A percentile compares a stretch with the other conserved stretches of the same genome.
Evolutionary conservation across 1,139 yeast genomes (phyloP).

Genomic region (Pichia sp.): DNA sequence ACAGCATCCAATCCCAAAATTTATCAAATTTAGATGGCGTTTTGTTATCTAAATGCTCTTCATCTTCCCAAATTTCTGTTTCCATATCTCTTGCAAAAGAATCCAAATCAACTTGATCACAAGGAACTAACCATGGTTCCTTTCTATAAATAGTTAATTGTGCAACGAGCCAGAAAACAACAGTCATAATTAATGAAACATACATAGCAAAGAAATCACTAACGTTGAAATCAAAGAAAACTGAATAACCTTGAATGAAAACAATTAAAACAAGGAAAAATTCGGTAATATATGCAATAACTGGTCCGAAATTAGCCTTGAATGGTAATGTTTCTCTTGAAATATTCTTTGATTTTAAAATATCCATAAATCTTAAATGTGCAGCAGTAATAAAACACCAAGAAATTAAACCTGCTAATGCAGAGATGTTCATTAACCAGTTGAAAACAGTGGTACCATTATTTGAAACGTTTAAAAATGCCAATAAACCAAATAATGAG

Average conservation of each 20-base stretch:
- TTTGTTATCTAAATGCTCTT: slow-evolving; percentile 1
- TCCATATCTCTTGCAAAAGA: slow-evolving; percentile 17
- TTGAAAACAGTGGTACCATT: slow-evolving; percentile 65
- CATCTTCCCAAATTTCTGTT: slow-evolving; percentile 22
- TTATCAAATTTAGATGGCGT: slow-evolving; percentile 19
- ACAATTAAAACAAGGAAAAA: slow-evolving; percentile 45
- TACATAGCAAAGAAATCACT: slow-evolving; percentile 60
- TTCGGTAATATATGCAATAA: slow-evolving; percentile 51
- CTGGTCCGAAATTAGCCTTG: slow-evolving; percentile 65
- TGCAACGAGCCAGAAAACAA: slow-evolving; percentile 42
- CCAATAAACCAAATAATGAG: slow-evolving; percentile 55
- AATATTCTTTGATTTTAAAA: slow-evolving; percentile 52
- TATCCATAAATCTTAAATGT: slow-evolving; percentile 62
- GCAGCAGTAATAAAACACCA: slow-evolving; percentile 66
- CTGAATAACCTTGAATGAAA: slow-evolving; percentile 64
- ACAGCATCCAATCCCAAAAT: slow-evolving; percentile 37
- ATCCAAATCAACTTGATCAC: slow-evolving; percentile 39
- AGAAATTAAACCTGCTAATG: slow-evolving; percentile 67
- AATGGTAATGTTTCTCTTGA: slow-evolving; percentile 61
- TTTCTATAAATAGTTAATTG: slow-evolving; percentile 34
- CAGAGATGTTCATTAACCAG: slow-evolving; percentile 79
- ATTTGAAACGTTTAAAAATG: slow-evolving; percentile 58
- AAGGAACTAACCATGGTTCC: slow-evolving; percentile 35
- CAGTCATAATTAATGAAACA: slow-evolving; percentile 53
- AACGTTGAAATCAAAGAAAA: slow-evolving; percentile 50